phyloP scores from a whole-genome alignment of 106 monocot genomes.

The Triglochin maritima region DNA sequence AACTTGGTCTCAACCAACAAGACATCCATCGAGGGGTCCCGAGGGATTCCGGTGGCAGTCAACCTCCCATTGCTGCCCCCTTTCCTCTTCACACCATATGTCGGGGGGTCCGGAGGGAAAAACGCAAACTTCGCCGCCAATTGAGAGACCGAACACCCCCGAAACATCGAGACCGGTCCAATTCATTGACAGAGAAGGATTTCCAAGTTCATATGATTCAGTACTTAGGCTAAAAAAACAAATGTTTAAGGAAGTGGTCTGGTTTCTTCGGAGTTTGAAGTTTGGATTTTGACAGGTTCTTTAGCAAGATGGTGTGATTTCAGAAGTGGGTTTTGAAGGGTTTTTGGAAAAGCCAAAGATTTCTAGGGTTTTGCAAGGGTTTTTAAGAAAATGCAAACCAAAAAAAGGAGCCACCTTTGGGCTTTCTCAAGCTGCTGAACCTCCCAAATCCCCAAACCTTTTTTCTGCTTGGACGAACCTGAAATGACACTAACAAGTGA shows the following conservation, averaged over 20 bases:
- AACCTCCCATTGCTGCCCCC: slow-evolving; percentile 28
- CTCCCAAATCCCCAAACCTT: no score
- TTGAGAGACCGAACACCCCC: slow-evolving; percentile 67
- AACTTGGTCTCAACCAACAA: slow-evolving; percentile 42
- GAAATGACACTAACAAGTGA: no score
- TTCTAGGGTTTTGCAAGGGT: no score
- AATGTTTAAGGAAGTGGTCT: neutral
- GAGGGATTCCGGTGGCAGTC: slow-evolving; percentile 43
- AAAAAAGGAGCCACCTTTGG: no score
- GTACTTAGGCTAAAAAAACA: neutral
- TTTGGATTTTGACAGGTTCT: no score
- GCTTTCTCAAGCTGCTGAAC: no score
- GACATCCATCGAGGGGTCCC: slow-evolving; percentile 51
- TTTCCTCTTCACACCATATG: slow-evolving; percentile 42
- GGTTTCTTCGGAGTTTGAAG: neutral
- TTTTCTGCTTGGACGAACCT: no score
- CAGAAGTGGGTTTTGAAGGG: no score
- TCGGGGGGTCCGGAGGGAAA: slow-evolving; percentile 67
- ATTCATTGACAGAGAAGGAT: slow-evolving; percentile 44
- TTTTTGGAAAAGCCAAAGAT: no score
- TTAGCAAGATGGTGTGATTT: no score
- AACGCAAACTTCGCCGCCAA: slow-evolving; percentile 79
- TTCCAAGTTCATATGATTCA: slow-evolving; percentile 5
- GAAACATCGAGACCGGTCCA: slow-evolving; percentile 37
- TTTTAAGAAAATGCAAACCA: no score